Percentiles rank a stretch among this genome's conserved stretches.
These are phyloP conservation scores for Bacidia rubella DNA, from an alignment of 495 filamentous ascomycete genomes.

Conservation along the genomic window DNA sequence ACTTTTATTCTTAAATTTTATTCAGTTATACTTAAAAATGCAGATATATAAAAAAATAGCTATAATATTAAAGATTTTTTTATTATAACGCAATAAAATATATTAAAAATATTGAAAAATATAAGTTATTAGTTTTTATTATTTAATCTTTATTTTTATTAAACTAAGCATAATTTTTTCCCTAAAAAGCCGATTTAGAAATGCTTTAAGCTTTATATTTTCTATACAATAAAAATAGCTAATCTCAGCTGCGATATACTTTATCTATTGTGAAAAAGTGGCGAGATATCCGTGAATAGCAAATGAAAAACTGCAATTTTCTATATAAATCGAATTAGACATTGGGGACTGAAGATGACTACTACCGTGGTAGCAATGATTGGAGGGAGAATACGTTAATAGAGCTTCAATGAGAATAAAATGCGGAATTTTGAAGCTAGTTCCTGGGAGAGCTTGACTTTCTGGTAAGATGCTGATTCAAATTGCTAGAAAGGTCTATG, in stretches of 20 bases:
- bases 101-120: background rate
- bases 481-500: background rate
- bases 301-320: background rate
- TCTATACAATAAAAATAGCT: background rate
- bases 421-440: background rate
- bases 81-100: background rate
- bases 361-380: background rate
- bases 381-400: background rate
- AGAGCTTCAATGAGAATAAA: background rate
- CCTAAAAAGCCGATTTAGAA: background rate
- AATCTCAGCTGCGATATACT: background rate
- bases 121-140: slow-evolving; percentile 1
- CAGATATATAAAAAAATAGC: background rate
- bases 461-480: background rate
- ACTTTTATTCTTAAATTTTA: slow-evolving; percentile 1
- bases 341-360: background rate
- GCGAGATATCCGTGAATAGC: background rate
- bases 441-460: too few species aligned
- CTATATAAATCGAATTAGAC: background rate
- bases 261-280: background rate
- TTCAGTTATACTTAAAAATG: background rate
- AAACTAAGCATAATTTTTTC: slow-evolving; percentile 1
- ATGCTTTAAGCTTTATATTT: background rate
- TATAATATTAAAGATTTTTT: background rate
- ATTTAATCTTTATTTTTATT: slow-evolving; percentile 5